Evolutionary conservation across 1,139 yeast species (phyloP).

Genomic region (Lodderomyces oxycetoniae): DNA sequence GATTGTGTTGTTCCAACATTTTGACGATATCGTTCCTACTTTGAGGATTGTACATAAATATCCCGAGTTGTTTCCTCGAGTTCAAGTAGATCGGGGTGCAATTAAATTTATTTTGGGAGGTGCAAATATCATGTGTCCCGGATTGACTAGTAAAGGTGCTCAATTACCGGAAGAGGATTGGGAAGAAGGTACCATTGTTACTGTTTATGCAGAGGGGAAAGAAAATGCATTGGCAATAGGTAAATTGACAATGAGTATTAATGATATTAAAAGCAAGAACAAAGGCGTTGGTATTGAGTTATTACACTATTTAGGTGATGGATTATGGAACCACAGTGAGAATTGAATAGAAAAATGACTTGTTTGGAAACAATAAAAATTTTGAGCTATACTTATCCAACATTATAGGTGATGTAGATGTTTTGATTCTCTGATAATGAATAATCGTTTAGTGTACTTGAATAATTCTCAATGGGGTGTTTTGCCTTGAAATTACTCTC

Average conservation of each 20-base stretch:
- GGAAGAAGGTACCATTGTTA: constrained; percentile 66
- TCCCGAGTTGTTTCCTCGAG: constrained; percentile 77
- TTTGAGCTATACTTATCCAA: too few species aligned
- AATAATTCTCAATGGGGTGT: constrained; percentile 27
- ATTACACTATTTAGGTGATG: constrained; percentile 84
- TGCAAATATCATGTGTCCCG: constrained; percentile 97
- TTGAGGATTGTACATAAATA: constrained; percentile 75
- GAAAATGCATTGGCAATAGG: constrained; percentile 91
- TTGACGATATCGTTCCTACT: constrained; percentile 69
- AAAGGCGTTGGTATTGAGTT: constrained; percentile 91
- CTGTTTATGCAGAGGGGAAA: constrained; percentile 89
- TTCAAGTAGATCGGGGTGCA: constrained; percentile 94
- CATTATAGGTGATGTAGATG: constrained; percentile 12
- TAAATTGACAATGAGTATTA: constrained; percentile 79
- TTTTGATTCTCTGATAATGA: constrained; percentile 25
- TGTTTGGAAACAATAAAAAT: too few species aligned
- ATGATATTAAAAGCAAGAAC: constrained; percentile 76
- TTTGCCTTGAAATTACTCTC: constrained; percentile 9
- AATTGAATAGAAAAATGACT: constrained; percentile 8
- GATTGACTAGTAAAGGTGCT: constrained; percentile 89
- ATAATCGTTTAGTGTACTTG: constrained; percentile 32
- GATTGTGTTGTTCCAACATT: constrained; percentile 75
- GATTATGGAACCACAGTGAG: constrained; percentile 63
- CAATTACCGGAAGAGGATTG: constrained; percentile 66
- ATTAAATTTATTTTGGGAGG: constrained; percentile 91